Evolutionary conservation across 78 protist species (phyloP), one percentile per base, ranked within the genome.

Genomic region (Goniomonas avonlea): DNA sequence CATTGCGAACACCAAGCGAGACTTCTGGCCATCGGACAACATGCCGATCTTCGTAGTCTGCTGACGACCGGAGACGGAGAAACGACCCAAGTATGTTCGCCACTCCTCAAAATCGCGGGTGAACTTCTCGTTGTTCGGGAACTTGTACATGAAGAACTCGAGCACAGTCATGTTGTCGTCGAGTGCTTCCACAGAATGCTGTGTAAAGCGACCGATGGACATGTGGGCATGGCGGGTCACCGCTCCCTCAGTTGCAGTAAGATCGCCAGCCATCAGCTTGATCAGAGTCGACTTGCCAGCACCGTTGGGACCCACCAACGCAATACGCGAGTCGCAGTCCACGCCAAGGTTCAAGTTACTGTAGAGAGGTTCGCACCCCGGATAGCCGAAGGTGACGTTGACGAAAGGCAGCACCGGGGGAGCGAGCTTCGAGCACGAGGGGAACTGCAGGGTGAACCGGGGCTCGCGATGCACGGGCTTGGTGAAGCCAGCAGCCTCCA

Each of bases 231-330:
- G 87, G 32, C 84, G 83, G 11, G 58, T 68, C 50, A 78, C 82
- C 27, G 43, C 66, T 7, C 82, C 82, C 38, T 65, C 45, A 43
- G 90, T 69, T 25, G 96, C 92, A 47, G 50, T n/a, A 35, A 94
- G 76, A 35, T 90, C 95, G 21, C 84, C 91, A 59, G 21, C 25
- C 89, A 96, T 91, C 39, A 96, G 70, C 82, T 96, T 93, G 58
- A 94, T 59, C 38, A 96, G 85, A 1, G 98, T 94, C 8, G 82
- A 73, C 81, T 85, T 85, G 27, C 84, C 84, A 5, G 80, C 75
- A 8, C 98, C 98, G 81, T 96, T 96, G 43, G 92, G 93, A 7
- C 98, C 98, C 27, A 94, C 93, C 17, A 94, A 60, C 9, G 96
- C 94, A 43, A 96, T 71, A 55, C 94, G 83, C 8, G 93, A 73